A percentile compares a stretch with the other conserved stretches of the same genome.
These are phyloP conservation scores for Pseudogymnoascus sp. DNA, from an alignment of 2,329 filamentous ascomycete genomes.

Conservation along the genomic window DNA sequence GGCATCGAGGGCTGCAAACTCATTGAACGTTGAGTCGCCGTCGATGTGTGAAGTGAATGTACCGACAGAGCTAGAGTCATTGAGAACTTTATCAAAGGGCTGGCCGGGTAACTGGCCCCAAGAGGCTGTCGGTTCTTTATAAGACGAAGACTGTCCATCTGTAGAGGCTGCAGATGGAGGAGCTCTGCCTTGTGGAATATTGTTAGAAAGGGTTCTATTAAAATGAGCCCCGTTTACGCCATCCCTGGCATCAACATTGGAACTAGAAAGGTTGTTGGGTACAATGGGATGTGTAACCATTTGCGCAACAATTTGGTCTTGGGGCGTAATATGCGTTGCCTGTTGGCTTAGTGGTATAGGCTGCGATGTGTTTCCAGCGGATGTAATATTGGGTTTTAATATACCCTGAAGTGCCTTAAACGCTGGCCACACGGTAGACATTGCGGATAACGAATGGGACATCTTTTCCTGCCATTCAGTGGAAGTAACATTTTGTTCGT, in stretches of 20 bases:
- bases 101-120: background rate
- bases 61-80: constrained; percentile 19
- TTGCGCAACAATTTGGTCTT: background rate
- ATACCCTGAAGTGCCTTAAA: constrained; percentile 21
- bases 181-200: background rate
- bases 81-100: constrained; percentile 14
- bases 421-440: constrained; percentile 25
- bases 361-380: constrained; percentile 3
- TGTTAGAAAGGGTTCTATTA: background rate
- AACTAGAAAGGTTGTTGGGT: background rate
- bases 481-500: constrained; percentile 23
- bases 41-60: constrained; percentile 21
- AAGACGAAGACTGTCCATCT: background rate
- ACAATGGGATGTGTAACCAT: background rate
- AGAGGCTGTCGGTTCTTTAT: background rate
- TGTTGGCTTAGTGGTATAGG: background rate
- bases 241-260: background rate
- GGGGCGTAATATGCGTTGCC: background rate
- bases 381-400: constrained; percentile 12
- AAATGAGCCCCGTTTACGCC: background rate
- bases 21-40: constrained; percentile 46
- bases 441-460: constrained; percentile 22
- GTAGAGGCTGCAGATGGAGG: background rate
- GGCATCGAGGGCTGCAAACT: constrained; percentile 48
- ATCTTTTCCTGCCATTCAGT: constrained; percentile 27